Conservation (phyloP, 2,329 filamentous ascomycete genomes). For the Chrysosphaeria jannelii region DNA sequence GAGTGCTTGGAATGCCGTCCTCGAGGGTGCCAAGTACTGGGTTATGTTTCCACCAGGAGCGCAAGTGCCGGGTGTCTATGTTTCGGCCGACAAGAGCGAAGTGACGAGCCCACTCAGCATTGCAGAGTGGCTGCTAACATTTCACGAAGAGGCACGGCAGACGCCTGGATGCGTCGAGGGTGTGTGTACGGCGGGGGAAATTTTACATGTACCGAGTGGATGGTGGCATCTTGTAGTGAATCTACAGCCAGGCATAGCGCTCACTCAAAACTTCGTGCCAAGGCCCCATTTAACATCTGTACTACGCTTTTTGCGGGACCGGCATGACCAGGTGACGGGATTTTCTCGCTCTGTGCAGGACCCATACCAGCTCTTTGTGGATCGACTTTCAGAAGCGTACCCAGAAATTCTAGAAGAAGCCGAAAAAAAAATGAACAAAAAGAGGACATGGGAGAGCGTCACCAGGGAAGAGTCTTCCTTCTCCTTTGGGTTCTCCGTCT, state of each 20-base stretch:
- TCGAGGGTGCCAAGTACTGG: slow-evolving; percentile 86
- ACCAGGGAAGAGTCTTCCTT: too few species aligned
- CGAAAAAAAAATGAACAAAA: too few species aligned
- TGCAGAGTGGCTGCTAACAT: slow-evolving; percentile 81
- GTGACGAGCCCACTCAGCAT: slow-evolving; percentile 85
- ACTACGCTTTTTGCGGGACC: slow-evolving; percentile 52
- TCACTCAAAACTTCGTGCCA: slow-evolving; percentile 91
- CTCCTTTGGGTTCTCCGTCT: too few species aligned
- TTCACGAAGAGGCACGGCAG: slow-evolving; percentile 54
- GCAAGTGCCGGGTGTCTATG: slow-evolving; percentile 64
- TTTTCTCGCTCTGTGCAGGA: slow-evolving; percentile 24
- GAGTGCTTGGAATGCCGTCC: slow-evolving; percentile 79
- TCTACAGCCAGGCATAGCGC: slow-evolving; percentile 50
- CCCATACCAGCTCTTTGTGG: slow-evolving; percentile 45
- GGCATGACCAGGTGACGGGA: slow-evolving; percentile 61
- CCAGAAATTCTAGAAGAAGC: slow-evolving; percentile 38
- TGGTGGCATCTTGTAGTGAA: slow-evolving; percentile 98
- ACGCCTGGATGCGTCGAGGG: slow-evolving; percentile 59
- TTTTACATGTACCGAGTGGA: slow-evolving; percentile 72
- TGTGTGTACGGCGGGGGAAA: slow-evolving; percentile 56
- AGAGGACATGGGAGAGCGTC: too few species aligned
- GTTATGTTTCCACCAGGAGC: slow-evolving; percentile 78
- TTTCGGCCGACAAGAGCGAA: slow-evolving; percentile 69
- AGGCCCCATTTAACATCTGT: slow-evolving; percentile 42
- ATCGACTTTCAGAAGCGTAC: slow-evolving; percentile 28